Percentiles rank a stretch among this genome's conserved stretches.
Conservation (phyloP, 2,329 filamentous ascomycete species). For the Nectriaceae sp. region DNA sequence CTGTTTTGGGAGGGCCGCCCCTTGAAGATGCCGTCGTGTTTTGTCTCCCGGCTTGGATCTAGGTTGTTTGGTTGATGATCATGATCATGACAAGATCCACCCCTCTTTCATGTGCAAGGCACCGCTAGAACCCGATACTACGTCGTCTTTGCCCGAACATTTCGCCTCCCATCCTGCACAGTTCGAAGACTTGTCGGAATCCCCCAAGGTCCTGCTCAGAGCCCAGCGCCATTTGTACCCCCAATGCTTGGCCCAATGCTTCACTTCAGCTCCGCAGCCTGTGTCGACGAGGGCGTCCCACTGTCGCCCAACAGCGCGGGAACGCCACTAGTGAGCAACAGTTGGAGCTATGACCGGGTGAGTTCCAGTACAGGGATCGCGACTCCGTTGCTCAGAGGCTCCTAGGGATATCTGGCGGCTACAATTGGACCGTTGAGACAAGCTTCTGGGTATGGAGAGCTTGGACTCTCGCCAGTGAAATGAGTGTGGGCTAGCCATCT, state of each 20-base stretch:
- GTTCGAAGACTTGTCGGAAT: neutral
- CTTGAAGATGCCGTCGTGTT: too few relatives aligned
- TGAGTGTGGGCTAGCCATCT: slow-evolving; percentile 21
- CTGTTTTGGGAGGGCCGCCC: neutral
- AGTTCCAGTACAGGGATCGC: neutral
- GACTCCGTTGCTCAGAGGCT: slow-evolving; percentile 2
- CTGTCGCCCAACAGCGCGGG: neutral
- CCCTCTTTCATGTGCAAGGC: neutral
- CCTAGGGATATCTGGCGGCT: slow-evolving; percentile 13
- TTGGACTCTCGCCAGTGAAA: slow-evolving; percentile 21
- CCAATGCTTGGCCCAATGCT: too few relatives aligned
- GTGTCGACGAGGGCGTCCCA: neutral
- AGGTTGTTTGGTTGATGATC: too few relatives aligned
- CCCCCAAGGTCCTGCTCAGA: neutral
- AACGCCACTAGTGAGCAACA: too few relatives aligned
- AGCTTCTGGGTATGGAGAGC: slow-evolving; percentile 5
- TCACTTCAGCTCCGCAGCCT: neutral
- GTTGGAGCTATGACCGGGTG: too few relatives aligned
- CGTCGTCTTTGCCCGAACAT: neutral
- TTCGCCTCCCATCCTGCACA: neutral
- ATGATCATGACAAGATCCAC: too few relatives aligned
- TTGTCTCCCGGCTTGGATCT: too few relatives aligned
- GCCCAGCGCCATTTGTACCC: neutral
- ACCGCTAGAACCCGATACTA: neutral
- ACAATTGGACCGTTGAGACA: slow-evolving; percentile 17